These are phyloP conservation scores for Wickerhamiella sergipiensis DNA, from an alignment of 805 yeast species.

Conservation along the genomic window DNA sequence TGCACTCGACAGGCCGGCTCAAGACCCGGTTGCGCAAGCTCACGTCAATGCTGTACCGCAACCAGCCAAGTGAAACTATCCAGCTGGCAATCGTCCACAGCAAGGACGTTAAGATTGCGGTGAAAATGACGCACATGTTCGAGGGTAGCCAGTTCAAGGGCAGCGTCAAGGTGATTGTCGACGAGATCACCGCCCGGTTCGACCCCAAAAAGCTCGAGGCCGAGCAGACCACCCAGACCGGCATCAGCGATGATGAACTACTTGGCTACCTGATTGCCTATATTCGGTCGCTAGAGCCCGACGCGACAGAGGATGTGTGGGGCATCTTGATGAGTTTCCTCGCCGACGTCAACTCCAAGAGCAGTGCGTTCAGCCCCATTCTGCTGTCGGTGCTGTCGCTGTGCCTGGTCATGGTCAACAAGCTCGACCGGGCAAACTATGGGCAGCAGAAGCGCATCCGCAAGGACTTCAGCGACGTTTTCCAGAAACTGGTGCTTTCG, in stretches of 20 bases:
- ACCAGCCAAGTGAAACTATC: conserved; percentile 13
- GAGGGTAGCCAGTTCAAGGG: conserved; percentile 14
- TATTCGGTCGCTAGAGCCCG: conserved; percentile 52
- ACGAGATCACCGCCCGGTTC: not conserved
- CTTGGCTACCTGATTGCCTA: conserved; percentile 44
- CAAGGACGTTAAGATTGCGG: conserved; percentile 8
- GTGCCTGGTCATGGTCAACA: conserved; percentile 30
- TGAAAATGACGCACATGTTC: conserved; percentile 16
- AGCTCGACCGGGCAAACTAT: conserved; percentile 43
- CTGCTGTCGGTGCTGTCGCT: conserved; percentile 43
- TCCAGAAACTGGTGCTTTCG: conserved; percentile 24
- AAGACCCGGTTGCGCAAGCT: conserved; percentile 20
- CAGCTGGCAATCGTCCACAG: conserved; percentile 4
- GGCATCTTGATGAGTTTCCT: conserved; percentile 41
- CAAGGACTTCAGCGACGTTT: conserved; percentile 42
- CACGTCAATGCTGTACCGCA: conserved; percentile 13
- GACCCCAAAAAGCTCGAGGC: not conserved
- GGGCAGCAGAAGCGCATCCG: conserved; percentile 47
- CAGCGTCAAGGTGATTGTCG: conserved; percentile 11
- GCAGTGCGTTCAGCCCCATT: conserved; percentile 34
- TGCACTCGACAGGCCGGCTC: conserved; percentile 17
- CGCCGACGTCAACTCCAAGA: conserved; percentile 40
- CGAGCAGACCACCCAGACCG: not conserved
- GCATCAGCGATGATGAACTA: not conserved
- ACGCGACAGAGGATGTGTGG: conserved; percentile 73